A percentile compares a stretch with the other conserved stretches of the same genome.
These are phyloP conservation scores for Rhizophora apiculata DNA, from an alignment of 345 rosid species.

Conservation along the genomic window DNA sequence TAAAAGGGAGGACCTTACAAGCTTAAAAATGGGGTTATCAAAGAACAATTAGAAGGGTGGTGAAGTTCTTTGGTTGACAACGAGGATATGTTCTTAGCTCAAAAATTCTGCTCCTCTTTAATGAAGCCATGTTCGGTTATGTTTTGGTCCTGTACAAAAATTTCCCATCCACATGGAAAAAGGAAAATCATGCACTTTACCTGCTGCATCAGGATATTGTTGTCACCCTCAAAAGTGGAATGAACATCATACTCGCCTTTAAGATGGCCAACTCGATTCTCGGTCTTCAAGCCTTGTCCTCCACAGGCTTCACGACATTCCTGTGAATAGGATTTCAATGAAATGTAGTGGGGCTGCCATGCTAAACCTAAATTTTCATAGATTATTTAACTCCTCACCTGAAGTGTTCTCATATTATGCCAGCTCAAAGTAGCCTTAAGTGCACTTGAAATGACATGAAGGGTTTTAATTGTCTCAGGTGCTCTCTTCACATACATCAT, in stretches of 20 bases:
- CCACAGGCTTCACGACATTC: constrained; percentile 99
- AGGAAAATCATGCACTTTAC: constrained; percentile 29
- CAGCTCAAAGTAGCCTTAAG: constrained; percentile 73
- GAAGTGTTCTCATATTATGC: constrained; percentile 96
- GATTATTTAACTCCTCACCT: constrained; percentile 42
- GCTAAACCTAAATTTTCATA: background rate
- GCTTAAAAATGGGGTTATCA: too few species aligned
- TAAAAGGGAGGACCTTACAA: too few species aligned
- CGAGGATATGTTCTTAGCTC: too few species aligned
- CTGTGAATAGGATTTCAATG: constrained; percentile 29
- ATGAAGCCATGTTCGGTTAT: too few species aligned
- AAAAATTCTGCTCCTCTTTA: too few species aligned
- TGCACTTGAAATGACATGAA: constrained; percentile 84
- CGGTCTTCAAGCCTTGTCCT: constrained; percentile 93
- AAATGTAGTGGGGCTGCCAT: constrained; percentile 1
- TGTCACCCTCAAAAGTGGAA: constrained; percentile 93
- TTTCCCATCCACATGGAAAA: background rate
- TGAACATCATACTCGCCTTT: constrained; percentile 91
- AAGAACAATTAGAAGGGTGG: too few species aligned
- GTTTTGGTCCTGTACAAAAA: too few species aligned
- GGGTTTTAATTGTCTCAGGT: constrained; percentile 65
- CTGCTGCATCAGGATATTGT: constrained; percentile 92
- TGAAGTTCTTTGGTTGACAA: too few species aligned
- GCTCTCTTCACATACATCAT: constrained; percentile 69
- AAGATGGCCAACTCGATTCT: constrained; percentile 78